phyloP scores from a whole-genome alignment of 2,329 filamentous ascomycete genomes.

The Nothophoma quercina region DNA sequence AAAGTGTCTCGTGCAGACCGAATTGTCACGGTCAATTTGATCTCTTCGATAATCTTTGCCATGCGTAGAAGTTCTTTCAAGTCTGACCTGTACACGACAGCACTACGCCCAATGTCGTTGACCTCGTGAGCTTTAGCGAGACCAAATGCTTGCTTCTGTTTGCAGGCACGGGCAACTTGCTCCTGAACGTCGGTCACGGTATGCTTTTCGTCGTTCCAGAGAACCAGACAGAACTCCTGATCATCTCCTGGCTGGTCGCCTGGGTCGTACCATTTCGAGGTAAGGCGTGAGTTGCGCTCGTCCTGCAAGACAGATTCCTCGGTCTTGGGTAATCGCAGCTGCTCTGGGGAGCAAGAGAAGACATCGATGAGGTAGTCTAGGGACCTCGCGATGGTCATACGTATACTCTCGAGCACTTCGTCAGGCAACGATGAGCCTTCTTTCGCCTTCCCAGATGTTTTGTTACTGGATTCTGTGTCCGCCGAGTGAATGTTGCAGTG shows the following conservation, averaged over 20 bases:
- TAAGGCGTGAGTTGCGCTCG: constrained; percentile 79
- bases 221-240: constrained; percentile 80
- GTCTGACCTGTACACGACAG: constrained; percentile 78
- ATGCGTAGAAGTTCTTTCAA: constrained; percentile 77
- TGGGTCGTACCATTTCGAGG: constrained; percentile 72
- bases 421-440: constrained; percentile 68
- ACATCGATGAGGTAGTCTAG: constrained; percentile 98
- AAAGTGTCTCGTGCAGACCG: constrained; percentile 94
- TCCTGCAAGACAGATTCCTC: constrained; percentile 81
- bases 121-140: constrained; percentile 83
- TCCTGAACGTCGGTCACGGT: constrained; percentile 90
- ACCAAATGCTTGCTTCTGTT: constrained; percentile 73
- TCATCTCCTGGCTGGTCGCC: constrained; percentile 68
- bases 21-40: constrained; percentile 95
- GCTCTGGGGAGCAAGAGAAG: constrained; percentile 96
- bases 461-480: constrained; percentile 39
- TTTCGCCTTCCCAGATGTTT: constrained; percentile 65
- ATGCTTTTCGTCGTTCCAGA: constrained; percentile 99
- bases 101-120: constrained; percentile 84
- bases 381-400: constrained; percentile 82
- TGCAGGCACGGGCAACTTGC: constrained; percentile 89
- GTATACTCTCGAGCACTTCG: constrained; percentile 78
- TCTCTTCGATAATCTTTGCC: constrained; percentile 88
- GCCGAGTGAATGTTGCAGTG: constrained; percentile 93
- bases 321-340: constrained; percentile 85